phyloP scores from a whole-genome alignment of 2,329 filamentous ascomycete genomes.

The Clarireedia hainanense region DNA sequence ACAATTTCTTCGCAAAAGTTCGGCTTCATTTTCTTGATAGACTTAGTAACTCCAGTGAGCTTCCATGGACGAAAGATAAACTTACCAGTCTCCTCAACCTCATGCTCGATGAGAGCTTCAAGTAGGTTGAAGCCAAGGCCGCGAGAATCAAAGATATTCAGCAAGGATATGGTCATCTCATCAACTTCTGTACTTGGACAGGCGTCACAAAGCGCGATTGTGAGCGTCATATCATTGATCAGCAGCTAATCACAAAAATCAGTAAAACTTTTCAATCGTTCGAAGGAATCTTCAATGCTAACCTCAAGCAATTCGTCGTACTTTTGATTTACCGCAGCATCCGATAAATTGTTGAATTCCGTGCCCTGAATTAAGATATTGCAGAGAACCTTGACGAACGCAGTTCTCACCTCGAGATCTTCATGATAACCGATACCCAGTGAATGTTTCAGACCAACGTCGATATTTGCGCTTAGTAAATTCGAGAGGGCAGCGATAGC shows the following conservation, averaged over 20 bases:
- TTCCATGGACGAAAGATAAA: neutral
- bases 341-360: constrained; percentile 61
- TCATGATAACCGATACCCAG: constrained; percentile 64
- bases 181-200: constrained; percentile 63
- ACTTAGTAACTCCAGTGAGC: constrained; percentile 5
- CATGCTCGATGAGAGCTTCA: constrained; percentile 59
- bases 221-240: constrained; percentile 53
- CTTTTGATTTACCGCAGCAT: constrained; percentile 59
- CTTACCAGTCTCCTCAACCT: constrained; percentile 57
- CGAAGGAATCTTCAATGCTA: constrained; percentile 16
- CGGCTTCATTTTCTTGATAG: constrained; percentile 53
- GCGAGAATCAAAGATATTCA: constrained; percentile 63
- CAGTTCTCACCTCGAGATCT: constrained; percentile 60
- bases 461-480: constrained; percentile 61
- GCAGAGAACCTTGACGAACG: constrained; percentile 62
- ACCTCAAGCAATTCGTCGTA: constrained; percentile 58
- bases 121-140: constrained; percentile 56
- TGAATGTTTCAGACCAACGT: constrained; percentile 63
- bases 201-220: constrained; percentile 55
- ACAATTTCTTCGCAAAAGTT: constrained; percentile 59
- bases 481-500: constrained; percentile 63
- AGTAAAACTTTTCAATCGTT: constrained; percentile 2
- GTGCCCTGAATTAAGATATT: constrained; percentile 66
- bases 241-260: constrained; percentile 38
- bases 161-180: constrained; percentile 57